Base-by-base conservation (phyloP, 1,284 basidiomycete species). In the Porphyrellus sp. region DNA sequence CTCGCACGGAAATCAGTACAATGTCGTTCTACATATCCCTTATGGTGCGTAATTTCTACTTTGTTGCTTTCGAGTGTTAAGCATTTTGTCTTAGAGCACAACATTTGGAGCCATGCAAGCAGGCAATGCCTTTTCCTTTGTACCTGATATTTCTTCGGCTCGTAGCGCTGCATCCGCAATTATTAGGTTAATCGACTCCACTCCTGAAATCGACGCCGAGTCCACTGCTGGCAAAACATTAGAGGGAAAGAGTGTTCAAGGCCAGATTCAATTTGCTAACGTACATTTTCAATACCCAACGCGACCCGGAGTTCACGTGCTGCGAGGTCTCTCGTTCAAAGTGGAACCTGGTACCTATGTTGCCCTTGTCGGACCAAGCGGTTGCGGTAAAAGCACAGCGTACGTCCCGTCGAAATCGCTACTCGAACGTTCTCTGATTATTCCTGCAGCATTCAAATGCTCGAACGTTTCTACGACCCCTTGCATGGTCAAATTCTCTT, bases 271-370 rank as follows among this genome's bases (percentile, higher is more conserved):
- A 11, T 79, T 97, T 57, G 85, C 94, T 62, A 79, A 85, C 55
- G 79, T 97, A n/a, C 90, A 95, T 72, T 98, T 98, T 82, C 82
- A 92, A 27, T 98, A 98, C 72, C 96, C 96, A 1, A 93, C 93
- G 3, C 82, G 96, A 52, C 90, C 92, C 25, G 81, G 82, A 55
- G 88, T 96, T 15, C 86, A 89, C 44, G 93, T 98, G 3, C 74
- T 98, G 49, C 85, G 91, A 46, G 96, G 85, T 57, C 74, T 98
- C 31, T 85, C 85, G 49, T 70, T 98, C 46, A 81, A 86, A 47
- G 83, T 95, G 25, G 81, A 90, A 61, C 91, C 95, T 4, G 95
- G 96, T 18, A 93, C 90, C 28, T 97, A 91, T 54, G 82, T 93
- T 53, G 95, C 95, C 4, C 78, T 98, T 12, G 94, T 97, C 43